Conservation (phyloP, 306 rosid species). For the Cercis canadensis region DNA sequence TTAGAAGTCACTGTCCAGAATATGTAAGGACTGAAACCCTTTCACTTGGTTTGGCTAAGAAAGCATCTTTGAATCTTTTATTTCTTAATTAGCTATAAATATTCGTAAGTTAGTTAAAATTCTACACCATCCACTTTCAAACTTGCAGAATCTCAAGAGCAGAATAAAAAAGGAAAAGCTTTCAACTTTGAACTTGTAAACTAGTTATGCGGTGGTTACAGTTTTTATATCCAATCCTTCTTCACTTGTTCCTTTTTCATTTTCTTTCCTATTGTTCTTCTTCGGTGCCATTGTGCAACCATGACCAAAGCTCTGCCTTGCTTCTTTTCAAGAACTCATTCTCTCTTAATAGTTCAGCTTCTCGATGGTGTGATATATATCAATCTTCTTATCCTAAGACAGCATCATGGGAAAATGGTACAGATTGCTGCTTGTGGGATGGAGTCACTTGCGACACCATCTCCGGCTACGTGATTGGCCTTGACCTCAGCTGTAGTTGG, state of each 20-base stretch:
- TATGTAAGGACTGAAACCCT: no score
- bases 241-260: background rate
- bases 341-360: background rate
- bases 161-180: no score
- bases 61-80: no score
- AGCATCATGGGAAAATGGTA: slow-evolving; percentile 23
- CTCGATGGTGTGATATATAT: background rate
- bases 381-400: slow-evolving; percentile 1
- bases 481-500: slow-evolving; percentile 23
- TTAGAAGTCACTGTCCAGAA: no score
- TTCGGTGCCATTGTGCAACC: background rate
- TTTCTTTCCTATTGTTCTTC: background rate
- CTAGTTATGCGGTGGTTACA: background rate
- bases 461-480: slow-evolving; percentile 19
- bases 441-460: slow-evolving; percentile 12
- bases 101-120: no score
- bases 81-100: no score
- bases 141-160: no score
- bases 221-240: background rate
- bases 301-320: background rate
- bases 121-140: no score
- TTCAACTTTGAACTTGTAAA: no score
- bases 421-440: slow-evolving; percentile 35
- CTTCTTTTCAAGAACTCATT: slow-evolving; percentile 7
- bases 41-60: no score